phyloP scores from a whole-genome alignment of 352 stramenopile genomes.

The Pythium grandisporangium region DNA sequence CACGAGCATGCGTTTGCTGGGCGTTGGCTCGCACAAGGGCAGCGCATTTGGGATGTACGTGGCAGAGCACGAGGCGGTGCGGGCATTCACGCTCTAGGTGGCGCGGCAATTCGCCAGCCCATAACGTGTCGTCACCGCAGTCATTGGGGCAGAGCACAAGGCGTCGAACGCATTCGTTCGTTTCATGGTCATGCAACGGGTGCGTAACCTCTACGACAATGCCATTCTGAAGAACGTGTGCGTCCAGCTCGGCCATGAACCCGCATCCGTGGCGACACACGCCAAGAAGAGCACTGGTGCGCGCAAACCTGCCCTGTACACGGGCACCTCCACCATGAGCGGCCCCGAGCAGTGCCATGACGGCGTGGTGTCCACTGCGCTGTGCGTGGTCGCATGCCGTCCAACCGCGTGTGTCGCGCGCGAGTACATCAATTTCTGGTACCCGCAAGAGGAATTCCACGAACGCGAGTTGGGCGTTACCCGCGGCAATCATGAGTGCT shows the following conservation, averaged over 20 bases:
- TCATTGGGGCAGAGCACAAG: slow-evolving; percentile 28
- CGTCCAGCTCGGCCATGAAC: slow-evolving; percentile 27
- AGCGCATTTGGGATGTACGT: slow-evolving; percentile 41
- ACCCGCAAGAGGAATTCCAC: slow-evolving; percentile 44
- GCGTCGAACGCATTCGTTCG: slow-evolving; percentile 33
- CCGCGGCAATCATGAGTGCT: slow-evolving; percentile 50
- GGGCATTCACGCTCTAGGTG: slow-evolving; percentile 27
- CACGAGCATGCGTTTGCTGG: slow-evolving; percentile 17
- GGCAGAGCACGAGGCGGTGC: slow-evolving; percentile 28
- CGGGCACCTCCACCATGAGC: slow-evolving; percentile 33
- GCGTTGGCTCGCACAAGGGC: slow-evolving; percentile 10
- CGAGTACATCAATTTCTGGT: slow-evolving; percentile 23
- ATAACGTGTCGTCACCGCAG: slow-evolving; percentile 21
- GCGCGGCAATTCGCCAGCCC: slow-evolving; percentile 29
- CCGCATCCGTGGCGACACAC: slow-evolving; percentile 64
- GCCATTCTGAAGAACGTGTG: slow-evolving; percentile 13
- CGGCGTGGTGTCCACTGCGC: slow-evolving; percentile 15
- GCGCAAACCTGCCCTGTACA: slow-evolving; percentile 23
- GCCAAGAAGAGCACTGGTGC: slow-evolving; percentile 27
- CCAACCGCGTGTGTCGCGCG: slow-evolving; percentile 15
- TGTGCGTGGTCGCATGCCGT: slow-evolving; percentile 40
- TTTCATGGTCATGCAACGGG: slow-evolving; percentile 39
- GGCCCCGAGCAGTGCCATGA: slow-evolving; percentile 22
- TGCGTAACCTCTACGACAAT: slow-evolving; percentile 19
- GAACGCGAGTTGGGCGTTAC: slow-evolving; percentile 32